Conservation (phyloP, 2,329 filamentous ascomycete genomes). For the Nannizziopsis arthrosporioides region DNA sequence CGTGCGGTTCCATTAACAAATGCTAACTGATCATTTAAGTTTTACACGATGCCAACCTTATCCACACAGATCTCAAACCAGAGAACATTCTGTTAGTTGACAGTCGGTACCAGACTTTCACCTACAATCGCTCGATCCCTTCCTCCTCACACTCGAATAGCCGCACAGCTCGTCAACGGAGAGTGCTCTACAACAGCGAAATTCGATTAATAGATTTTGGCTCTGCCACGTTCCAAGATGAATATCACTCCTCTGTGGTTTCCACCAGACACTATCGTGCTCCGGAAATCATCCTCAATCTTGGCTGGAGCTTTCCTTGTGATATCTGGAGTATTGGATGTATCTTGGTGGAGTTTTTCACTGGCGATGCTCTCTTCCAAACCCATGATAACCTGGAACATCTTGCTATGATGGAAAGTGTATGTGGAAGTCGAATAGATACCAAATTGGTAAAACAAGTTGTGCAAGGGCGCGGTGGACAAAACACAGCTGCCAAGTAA, state of each 20-base stretch:
- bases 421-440: conserved; percentile 47
- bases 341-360: conserved; percentile 58
- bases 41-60: conserved; percentile 90
- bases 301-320: conserved; percentile 57
- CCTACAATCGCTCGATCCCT: conserved; percentile 55
- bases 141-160: conserved; percentile 49
- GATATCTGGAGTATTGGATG: conserved; percentile 61
- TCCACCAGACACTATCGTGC: conserved; percentile 56
- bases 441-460: conserved; percentile 44
- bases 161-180: conserved; percentile 49
- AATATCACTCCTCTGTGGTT: conserved; percentile 57
- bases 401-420: conserved; percentile 57
- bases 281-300: conserved; percentile 55
- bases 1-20: conserved; percentile 18
- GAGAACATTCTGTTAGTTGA: conserved; percentile 57
- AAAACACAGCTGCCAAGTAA: conserved; percentile 47
- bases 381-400: conserved; percentile 58
- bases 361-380: conserved; percentile 56
- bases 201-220: conserved; percentile 58
- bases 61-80: conserved; percentile 70
- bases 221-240: conserved; percentile 56
- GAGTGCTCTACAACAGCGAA: conserved; percentile 53
- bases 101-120: conserved; percentile 56
- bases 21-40: conserved; percentile 42
- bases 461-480: conserved; percentile 37